Evolutionary conservation across 75 land plant genomes (phyloP), one percentile per base, ranked within the genome.

Genomic region (Isoetes taiwanensis): DNA sequence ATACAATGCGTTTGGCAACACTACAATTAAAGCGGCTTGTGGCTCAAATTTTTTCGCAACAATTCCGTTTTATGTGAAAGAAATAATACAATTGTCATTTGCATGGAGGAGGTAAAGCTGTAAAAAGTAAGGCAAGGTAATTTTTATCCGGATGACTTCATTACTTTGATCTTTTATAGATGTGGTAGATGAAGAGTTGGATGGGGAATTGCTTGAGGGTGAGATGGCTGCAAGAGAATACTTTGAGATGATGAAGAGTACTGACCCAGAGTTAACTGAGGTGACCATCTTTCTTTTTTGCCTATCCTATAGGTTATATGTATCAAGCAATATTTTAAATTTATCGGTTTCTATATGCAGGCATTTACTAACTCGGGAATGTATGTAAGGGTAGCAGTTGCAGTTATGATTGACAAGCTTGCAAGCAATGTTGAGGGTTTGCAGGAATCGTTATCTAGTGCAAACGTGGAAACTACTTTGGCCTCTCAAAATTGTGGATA

Each of bases 121-220:
- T n/a, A n/a, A n/a, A n/a, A n/a, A n/a, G n/a, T n/a, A n/a, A n/a
- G n/a, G n/a, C n/a, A n/a, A n/a, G n/a, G n/a, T n/a, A n/a, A n/a
- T n/a, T n/a, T n/a, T n/a, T n/a, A n/a, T n/a, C n/a, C n/a, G n/a
- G n/a, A n/a, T n/a, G n/a, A n/a, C n/a, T n/a, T n/a, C n/a, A n/a
- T n/a, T n/a, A n/a, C n/a, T n/a, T n/a, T n/a, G n/a, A n/a, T n/a
- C n/a, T n/a, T n/a, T n/a, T n/a, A n/a, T n/a, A n/a, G n/a, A n/a
- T n/a, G n/a, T n/a, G n/a, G 78, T 87, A 56, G 83, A 93, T 65
- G 95, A 93, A 64, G 97, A 86, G 57, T 78, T 86, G 67, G 89
- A 83, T 73, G 83, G 76, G 35, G 86, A 87, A 61, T 56, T 88
- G 34, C 30, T 66, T 37, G 95, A 84, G 32, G 79, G 75, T 62